Percentiles rank a stretch among this genome's conserved stretches.
phyloP scores from a whole-genome alignment of 2,329 filamentous ascomycete species.

The Penicillium janthinellum region DNA sequence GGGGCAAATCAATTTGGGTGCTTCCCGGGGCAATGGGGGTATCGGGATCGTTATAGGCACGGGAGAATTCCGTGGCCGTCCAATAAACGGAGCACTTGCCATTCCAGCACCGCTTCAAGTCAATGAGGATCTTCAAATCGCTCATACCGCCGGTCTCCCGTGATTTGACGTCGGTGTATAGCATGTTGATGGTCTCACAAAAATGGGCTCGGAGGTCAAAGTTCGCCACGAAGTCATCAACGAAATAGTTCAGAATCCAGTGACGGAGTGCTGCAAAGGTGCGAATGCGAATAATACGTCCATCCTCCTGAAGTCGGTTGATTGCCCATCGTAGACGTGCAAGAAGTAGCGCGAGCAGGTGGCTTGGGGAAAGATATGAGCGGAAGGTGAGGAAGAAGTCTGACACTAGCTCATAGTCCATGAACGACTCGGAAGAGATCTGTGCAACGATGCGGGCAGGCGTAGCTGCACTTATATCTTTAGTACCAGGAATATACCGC shows the following conservation, averaged over 20 bases:
- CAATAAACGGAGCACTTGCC: conserved; percentile 87
- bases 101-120: conserved; percentile 97
- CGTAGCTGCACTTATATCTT: conserved; percentile 83
- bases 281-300: conserved; percentile 90
- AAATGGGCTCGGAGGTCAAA: conserved; percentile 74
- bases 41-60: conserved; percentile 60
- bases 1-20: conserved; percentile 59
- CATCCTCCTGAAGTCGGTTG: conserved; percentile 74
- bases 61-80: conserved; percentile 71
- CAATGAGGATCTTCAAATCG: conserved; percentile 83
- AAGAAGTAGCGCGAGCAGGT: conserved; percentile 80
- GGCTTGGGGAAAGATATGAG: conserved; percentile 74
- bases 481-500: conserved; percentile 70
- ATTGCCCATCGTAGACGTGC: conserved; percentile 87
- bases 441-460: conserved; percentile 90
- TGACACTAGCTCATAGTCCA: conserved; percentile 95
- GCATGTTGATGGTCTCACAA: conserved; percentile 73
- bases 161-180: conserved; percentile 56
- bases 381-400: conserved; percentile 98
- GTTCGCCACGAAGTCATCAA: conserved; percentile 86
- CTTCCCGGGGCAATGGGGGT: conserved; percentile 75
- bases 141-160: conserved; percentile 58
- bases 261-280: conserved; percentile 94
- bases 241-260: conserved; percentile 97
- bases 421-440: conserved; percentile 91